Conservation (phyloP, 495 filamentous ascomycete genomes). For the Aspergillus sclerotioniger region DNA sequence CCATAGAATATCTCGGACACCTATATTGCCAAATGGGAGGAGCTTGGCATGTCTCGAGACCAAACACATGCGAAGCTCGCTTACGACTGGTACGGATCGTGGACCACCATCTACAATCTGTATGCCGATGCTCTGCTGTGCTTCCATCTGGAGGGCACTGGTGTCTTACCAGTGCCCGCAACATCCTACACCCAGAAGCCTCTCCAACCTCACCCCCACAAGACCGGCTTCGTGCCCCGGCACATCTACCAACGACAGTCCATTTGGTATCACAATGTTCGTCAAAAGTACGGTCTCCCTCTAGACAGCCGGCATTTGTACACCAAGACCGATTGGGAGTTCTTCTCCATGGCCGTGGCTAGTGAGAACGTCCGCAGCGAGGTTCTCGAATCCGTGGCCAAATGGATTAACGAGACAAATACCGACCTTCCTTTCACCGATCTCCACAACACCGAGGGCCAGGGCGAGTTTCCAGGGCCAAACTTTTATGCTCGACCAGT, state of each 20-base stretch:
- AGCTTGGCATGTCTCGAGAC: conserved; percentile 77
- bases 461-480: conserved; percentile 64
- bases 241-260: conserved; percentile 80
- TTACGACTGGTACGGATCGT: conserved; percentile 92
- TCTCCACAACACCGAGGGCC: conserved; percentile 74
- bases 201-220: conserved; percentile 23
- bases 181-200: conserved; percentile 40
- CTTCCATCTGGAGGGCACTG: conserved; percentile 63
- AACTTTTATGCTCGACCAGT: conserved; percentile 82
- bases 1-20: conserved; percentile 61
- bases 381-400: conserved; percentile 74
- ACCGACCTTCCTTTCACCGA: conserved; percentile 81
- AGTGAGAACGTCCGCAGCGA: conserved; percentile 61
- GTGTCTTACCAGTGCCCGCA: conserved; percentile 13
- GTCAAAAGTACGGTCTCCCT: conserved; percentile 77
- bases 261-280: conserved; percentile 82
- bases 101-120: conserved; percentile 93
- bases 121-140: conserved; percentile 81
- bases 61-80: conserved; percentile 82
- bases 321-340: conserved; percentile 92
- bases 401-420: conserved; percentile 82
- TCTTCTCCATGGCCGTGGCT: conserved; percentile 81
- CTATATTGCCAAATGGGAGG: conserved; percentile 83
- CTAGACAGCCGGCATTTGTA: conserved; percentile 85
- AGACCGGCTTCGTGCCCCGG: conserved; percentile 60